Evolutionary conservation across 345 rosid genomes (phyloP).

Genomic region (Citrus australasica): DNA sequence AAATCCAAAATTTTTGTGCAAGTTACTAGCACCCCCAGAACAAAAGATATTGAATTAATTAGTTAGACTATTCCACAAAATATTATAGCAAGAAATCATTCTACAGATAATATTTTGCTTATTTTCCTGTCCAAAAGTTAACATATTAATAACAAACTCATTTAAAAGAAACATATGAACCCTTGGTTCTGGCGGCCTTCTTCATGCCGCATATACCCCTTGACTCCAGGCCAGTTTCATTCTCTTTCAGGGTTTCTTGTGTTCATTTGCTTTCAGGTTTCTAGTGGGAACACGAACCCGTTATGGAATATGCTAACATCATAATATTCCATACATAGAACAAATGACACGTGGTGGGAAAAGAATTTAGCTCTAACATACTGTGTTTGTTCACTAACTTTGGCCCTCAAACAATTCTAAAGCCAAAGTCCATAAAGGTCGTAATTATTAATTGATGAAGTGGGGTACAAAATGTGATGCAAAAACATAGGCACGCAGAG

Average conservation of each 20-base stretch:
- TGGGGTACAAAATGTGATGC: not conserved
- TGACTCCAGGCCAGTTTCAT: not conserved
- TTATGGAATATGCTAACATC: not conserved
- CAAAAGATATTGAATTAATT: no score
- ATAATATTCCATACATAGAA: not conserved
- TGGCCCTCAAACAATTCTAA: not conserved
- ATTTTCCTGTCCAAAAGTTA: not conserved
- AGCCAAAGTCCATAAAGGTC: not conserved
- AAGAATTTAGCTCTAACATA: not conserved
- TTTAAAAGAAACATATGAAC: not conserved
- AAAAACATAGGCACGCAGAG: not conserved
- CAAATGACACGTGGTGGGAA: not conserved
- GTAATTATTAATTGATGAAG: not conserved
- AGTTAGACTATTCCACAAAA: not conserved
- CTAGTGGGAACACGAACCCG: not conserved
- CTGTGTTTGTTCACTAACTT: not conserved
- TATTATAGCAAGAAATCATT: no score
- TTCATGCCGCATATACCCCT: not conserved
- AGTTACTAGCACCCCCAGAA: no score
- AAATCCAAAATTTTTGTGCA: no score
- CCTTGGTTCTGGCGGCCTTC: not conserved
- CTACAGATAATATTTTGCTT: not conserved
- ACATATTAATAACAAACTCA: not conserved
- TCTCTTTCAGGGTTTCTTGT: not conserved
- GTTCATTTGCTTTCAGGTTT: not conserved